Percentiles rank a stretch among this genome's conserved stretches.
phyloP scores from a whole-genome alignment of 2,329 filamentous ascomycete genomes.

The Diaporthe sp. region DNA sequence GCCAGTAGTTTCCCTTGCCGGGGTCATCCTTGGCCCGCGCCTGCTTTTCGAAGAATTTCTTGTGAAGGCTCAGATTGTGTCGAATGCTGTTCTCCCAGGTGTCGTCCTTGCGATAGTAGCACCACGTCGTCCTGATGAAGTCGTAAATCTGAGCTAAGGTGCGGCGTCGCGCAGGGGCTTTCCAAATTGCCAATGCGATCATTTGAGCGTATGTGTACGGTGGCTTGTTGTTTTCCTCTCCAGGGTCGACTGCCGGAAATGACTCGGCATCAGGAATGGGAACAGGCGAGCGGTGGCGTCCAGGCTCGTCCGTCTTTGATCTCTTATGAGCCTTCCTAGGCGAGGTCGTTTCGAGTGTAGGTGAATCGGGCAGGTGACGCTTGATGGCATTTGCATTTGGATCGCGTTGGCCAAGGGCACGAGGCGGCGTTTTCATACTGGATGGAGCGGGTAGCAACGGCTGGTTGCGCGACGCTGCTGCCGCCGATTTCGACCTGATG shows the following conservation, averaged over 20 bases:
- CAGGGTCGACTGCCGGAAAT: conserved; percentile 78
- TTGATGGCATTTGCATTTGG: conserved; percentile 37
- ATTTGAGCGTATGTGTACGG: conserved; percentile 93
- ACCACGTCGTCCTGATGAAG: conserved; percentile 97
- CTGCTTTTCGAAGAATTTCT: conserved; percentile 90
- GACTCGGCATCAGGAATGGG: conserved; percentile 78
- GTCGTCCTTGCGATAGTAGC: conserved; percentile 87
- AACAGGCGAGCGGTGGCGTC: conserved; percentile 40
- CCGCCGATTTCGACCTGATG: conserved; percentile 35
- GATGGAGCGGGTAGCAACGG: conserved; percentile 39
- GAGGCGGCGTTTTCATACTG: conserved; percentile 35
- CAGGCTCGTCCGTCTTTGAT: conserved; percentile 41
- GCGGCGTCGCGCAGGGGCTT: conserved; percentile 84
- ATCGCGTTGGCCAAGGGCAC: conserved; percentile 38
- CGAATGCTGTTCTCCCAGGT: conserved; percentile 99
- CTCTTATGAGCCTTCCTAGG: conserved; percentile 40
- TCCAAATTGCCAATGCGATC: conserved; percentile 96
- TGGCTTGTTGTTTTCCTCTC: conserved; percentile 89
- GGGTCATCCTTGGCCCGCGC: conserved; percentile 97
- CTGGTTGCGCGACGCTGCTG: conserved; percentile 34
- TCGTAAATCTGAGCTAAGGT: conserved; percentile 98
- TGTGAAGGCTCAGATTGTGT: conserved; percentile 97
- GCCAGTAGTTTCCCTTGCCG: conserved; percentile 98
- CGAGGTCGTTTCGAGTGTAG: conserved; percentile 39
- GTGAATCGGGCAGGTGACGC: conserved; percentile 38